Base-by-base conservation (phyloP, 345 rosid genomes). In the Pseudoturritis turrita region DNA sequence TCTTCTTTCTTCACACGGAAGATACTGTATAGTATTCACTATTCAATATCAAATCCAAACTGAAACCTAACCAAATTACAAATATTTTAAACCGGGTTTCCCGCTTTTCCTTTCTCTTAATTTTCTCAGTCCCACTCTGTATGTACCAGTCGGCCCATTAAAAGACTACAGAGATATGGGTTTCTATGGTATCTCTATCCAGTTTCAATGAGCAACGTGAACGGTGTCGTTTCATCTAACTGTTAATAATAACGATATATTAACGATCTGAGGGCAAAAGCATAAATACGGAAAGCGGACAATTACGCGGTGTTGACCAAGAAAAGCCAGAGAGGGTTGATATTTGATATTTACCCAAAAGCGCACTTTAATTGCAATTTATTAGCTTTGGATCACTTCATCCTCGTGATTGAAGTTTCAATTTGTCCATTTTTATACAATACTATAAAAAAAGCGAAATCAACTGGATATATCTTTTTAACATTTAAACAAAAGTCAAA, bases 261-360 rank as follows among this genome's bases (percentile, higher is more conserved):
- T 12, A 65, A 43, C 15, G 6, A 37, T 1, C 1, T 10, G 47
- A 23, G 65, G 14, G 37, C 4, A 46, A 36, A 47, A 23, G 3
- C 58, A 22, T 59, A 25, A 71, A 13, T 26, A 46, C 9, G 4
- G 0, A 15, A 26, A 33, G 18, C 3, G 14, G 28, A 40, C 9
- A 55, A 22, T 33, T 22, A 72, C 57, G 64, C 62, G 70, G 64
- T 72, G 40, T 72, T 63, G 71, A 72, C 77, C 39, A 54, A 72
- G 15, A 54, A 17, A 72, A 72, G 63, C 12, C 18, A n/a, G 4
- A 31, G 15, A 21, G 70, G 47, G 54, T 44, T 37, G 7, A n/a
- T n/a, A n/a, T n/a, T n/a, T n/a, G n/a, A n/a, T n/a, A n/a, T n/a
- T n/a, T n/a, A n/a, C n/a, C n/a, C n/a, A n/a, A n/a, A n/a, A n/a